Percentiles rank a stretch among this genome's conserved stretches.
phyloP scores from a whole-genome alignment of 495 filamentous ascomycete species.

The Zalerion maritima region DNA sequence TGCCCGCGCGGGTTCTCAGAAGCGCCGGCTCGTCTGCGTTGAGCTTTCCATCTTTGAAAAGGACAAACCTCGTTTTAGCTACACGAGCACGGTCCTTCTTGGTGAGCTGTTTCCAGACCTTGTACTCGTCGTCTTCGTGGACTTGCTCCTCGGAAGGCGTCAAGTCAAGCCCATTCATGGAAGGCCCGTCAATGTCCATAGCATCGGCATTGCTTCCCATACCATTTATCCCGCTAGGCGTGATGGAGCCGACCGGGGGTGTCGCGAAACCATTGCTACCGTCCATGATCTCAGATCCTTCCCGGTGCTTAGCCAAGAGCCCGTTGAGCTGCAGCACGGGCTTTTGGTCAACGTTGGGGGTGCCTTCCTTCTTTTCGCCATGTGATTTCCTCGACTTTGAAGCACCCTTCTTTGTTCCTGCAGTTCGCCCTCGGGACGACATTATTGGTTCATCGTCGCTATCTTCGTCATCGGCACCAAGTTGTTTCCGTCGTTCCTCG shows the following conservation, averaged over 20 bases:
- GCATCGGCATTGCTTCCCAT: slow-evolving; percentile 57
- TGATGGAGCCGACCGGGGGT: slow-evolving; percentile 63
- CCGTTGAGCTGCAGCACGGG: slow-evolving; percentile 39
- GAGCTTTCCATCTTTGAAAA: slow-evolving; percentile 72
- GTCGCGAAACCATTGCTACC: slow-evolving; percentile 78
- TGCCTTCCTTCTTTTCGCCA: slow-evolving; percentile 63
- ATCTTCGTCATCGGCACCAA: slow-evolving; percentile 61
- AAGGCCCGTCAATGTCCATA: slow-evolving; percentile 68
- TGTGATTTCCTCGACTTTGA: slow-evolving; percentile 70
- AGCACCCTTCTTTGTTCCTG: slow-evolving; percentile 59
- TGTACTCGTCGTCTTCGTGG: slow-evolving; percentile 74
- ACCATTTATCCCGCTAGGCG: slow-evolving; percentile 59
- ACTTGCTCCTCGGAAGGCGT: slow-evolving; percentile 37
- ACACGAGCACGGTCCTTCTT: slow-evolving; percentile 89
- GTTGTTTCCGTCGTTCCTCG: slow-evolving; percentile 75
- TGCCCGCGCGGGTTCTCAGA: slow-evolving; percentile 50
- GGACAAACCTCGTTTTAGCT: slow-evolving; percentile 61
- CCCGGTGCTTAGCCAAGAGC: slow-evolving; percentile 29
- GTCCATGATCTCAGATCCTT: slow-evolving; percentile 37
- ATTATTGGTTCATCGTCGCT: slow-evolving; percentile 98
- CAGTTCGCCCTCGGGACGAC: slow-evolving; percentile 86
- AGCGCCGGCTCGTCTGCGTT: slow-evolving; percentile 80
- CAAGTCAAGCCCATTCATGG: slow-evolving; percentile 44
- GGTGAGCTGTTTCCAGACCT: slow-evolving; percentile 96
- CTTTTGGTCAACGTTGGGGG: slow-evolving; percentile 53